These are phyloP conservation scores for Bertia moriformis DNA, from an alignment of 2,329 filamentous ascomycete genomes.

Conservation along the genomic window DNA sequence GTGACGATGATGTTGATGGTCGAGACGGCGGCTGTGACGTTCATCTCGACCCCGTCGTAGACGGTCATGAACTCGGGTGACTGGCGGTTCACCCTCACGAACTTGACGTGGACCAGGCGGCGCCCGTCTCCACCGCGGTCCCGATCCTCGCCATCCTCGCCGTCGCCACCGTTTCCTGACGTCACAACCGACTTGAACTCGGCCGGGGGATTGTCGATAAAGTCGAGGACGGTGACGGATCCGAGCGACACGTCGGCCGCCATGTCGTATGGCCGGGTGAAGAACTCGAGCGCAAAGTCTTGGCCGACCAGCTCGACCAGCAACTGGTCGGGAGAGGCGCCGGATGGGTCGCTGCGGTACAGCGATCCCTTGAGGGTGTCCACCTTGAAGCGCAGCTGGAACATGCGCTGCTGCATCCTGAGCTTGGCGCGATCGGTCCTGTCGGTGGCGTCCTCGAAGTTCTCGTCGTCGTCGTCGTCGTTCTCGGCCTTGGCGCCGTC, in stretches of 20 bases:
- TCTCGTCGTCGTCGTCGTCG: constrained; percentile 50
- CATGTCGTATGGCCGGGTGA: constrained; percentile 81
- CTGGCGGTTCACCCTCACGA: constrained; percentile 72
- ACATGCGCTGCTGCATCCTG: constrained; percentile 74
- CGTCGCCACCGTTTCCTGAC: constrained; percentile 59
- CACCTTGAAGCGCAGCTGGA: constrained; percentile 93
- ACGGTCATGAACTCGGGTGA: constrained; percentile 86
- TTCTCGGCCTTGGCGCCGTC: too few relatives aligned
- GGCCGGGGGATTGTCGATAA: constrained; percentile 73
- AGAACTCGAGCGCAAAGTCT: constrained; percentile 75
- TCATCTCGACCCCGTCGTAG: constrained; percentile 87
- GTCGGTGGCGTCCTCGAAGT: constrained; percentile 54
- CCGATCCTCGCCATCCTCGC: too few relatives aligned
- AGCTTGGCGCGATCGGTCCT: constrained; percentile 38
- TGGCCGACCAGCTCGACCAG: constrained; percentile 86
- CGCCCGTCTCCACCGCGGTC: too few relatives aligned
- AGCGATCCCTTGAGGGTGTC: constrained; percentile 87
- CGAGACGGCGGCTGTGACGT: constrained; percentile 77
- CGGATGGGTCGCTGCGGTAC: constrained; percentile 71
- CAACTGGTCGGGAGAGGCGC: constrained; percentile 60
- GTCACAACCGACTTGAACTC: constrained; percentile 97
- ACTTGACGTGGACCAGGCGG: constrained; percentile 78
- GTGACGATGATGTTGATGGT: constrained; percentile 96
- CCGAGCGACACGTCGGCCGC: constrained; percentile 79
- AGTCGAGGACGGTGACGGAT: constrained; percentile 80